Conservation (phyloP, 106 monocot genomes). For the Amphibolis antarctica region DNA sequence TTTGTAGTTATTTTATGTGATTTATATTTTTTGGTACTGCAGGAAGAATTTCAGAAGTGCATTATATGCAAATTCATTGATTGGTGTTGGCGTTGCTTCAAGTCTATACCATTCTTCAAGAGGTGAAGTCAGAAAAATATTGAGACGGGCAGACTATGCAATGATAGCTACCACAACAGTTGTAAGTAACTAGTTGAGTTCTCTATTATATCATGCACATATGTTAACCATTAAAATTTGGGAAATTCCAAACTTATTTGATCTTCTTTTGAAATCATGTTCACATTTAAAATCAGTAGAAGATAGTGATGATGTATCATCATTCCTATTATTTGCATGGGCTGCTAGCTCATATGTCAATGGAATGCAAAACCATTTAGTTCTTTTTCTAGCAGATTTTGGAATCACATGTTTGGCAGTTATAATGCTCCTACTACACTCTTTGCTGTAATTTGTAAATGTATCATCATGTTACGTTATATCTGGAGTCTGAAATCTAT, state of each 20-base stretch:
- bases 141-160: slow-evolving; percentile 92
- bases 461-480: background rate
- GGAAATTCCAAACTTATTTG: background rate
- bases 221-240: background rate
- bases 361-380: too few relatives aligned
- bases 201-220: background rate
- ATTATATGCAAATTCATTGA: slow-evolving; percentile 78
- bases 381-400: too few relatives aligned
- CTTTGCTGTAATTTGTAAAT: background rate
- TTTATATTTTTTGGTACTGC: slow-evolving; percentile 14
- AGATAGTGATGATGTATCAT: too few relatives aligned
- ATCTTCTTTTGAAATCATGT: too few relatives aligned
- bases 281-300: too few relatives aligned
- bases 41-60: slow-evolving; percentile 68
- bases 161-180: slow-evolving; percentile 80
- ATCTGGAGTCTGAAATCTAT: background rate
- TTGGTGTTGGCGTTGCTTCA: slow-evolving; percentile 88
- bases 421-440: too few relatives aligned
- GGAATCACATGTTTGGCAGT: too few relatives aligned
- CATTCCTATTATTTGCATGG: too few relatives aligned
- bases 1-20: background rate
- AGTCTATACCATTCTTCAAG: slow-evolving; percentile 79
- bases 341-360: too few relatives aligned
- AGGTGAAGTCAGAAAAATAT: slow-evolving; percentile 56
- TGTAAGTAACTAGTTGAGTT: slow-evolving; percentile 54